Evolutionary conservation across 2,329 filamentous ascomycete species (phyloP).

Genomic region (Stagonosporopsis cucurbitacearum): DNA sequence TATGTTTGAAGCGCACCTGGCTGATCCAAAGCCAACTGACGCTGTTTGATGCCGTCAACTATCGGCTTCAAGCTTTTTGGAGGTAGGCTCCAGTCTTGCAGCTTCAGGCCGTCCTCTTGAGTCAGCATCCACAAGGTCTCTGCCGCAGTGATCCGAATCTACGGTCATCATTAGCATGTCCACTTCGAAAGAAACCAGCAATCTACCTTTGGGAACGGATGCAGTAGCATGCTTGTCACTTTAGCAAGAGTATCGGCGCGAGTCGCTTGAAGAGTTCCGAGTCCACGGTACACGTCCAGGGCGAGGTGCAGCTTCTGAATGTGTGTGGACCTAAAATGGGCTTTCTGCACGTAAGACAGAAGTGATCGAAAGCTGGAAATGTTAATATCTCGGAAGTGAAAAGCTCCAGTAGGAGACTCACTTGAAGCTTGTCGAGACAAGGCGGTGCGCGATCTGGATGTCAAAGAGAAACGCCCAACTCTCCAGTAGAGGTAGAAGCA

Average conservation of each 20-base stretch:
- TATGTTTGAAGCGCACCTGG: background rate
- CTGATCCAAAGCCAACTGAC: conserved; percentile 1
- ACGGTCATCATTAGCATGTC: background rate
- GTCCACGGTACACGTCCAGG: conserved; percentile 76
- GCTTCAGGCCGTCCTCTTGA: conserved; percentile 43
- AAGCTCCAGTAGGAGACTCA: conserved; percentile 33
- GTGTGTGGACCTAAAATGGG: conserved; percentile 82
- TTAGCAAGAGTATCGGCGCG: conserved; percentile 68
- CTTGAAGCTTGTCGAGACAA: conserved; percentile 60
- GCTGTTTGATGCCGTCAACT: conserved; percentile 36
- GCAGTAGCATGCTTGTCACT: conserved; percentile 74
- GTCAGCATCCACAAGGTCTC: conserved; percentile 51
- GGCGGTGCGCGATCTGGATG: conserved; percentile 51
- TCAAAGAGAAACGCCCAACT: conserved; percentile 73
- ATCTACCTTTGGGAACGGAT: conserved; percentile 78
- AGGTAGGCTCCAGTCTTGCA: conserved; percentile 46
- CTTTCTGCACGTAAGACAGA: conserved; percentile 75
- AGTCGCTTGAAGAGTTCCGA: conserved; percentile 63
- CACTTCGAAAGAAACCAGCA: background rate
- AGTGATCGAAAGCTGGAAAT: conserved; percentile 61
- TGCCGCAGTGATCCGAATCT: conserved; percentile 49
- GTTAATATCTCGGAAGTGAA: background rate
- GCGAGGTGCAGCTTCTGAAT: conserved; percentile 82
- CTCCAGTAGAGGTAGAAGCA: conserved; percentile 78
- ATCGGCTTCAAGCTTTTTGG: conserved; percentile 40